Conservation (phyloP, 441 rosid species). For the Flueggea neowawraea region DNA sequence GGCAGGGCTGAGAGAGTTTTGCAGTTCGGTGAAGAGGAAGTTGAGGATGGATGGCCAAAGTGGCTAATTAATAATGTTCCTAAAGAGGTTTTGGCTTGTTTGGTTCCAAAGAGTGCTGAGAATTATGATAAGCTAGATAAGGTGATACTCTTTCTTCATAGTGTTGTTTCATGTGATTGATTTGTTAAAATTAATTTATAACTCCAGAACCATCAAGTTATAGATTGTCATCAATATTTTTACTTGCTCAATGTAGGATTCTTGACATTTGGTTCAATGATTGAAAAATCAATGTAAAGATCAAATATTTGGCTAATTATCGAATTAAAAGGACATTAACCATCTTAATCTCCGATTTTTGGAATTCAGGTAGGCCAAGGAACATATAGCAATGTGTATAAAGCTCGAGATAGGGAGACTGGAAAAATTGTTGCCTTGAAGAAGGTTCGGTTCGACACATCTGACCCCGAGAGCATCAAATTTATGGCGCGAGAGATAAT, state of each 20-base stretch:
- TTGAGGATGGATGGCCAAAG: slow-evolving; percentile 9
- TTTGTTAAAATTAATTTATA: too few relatives aligned
- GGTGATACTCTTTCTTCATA: neutral
- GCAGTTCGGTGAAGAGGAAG: slow-evolving; percentile 8
- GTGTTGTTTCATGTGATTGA: too few relatives aligned
- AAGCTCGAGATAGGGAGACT: slow-evolving; percentile 11
- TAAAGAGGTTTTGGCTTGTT: slow-evolving; percentile 1
- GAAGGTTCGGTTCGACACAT: slow-evolving; percentile 9
- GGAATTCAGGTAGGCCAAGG: neutral
- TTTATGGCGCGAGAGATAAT: slow-evolving; percentile 12
- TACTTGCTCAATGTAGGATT: too few relatives aligned
- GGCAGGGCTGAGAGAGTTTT: slow-evolving; percentile 4
- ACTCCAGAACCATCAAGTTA: too few relatives aligned
- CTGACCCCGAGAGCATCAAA: slow-evolving; percentile 8
- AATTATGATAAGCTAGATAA: slow-evolving; percentile 10
- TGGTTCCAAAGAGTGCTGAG: slow-evolving; percentile 8
- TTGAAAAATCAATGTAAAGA: too few relatives aligned
- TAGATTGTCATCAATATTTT: too few relatives aligned
- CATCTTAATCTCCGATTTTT: neutral
- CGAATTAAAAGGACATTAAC: too few relatives aligned
- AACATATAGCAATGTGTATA: slow-evolving; percentile 8
- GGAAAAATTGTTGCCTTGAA: slow-evolving; percentile 12
- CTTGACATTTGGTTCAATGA: too few relatives aligned
- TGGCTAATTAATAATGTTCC: slow-evolving; percentile 10
- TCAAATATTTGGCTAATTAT: too few relatives aligned